Conservation (phyloP, 2,329 filamentous ascomycete genomes). For the Paradendryphiella salina region DNA sequence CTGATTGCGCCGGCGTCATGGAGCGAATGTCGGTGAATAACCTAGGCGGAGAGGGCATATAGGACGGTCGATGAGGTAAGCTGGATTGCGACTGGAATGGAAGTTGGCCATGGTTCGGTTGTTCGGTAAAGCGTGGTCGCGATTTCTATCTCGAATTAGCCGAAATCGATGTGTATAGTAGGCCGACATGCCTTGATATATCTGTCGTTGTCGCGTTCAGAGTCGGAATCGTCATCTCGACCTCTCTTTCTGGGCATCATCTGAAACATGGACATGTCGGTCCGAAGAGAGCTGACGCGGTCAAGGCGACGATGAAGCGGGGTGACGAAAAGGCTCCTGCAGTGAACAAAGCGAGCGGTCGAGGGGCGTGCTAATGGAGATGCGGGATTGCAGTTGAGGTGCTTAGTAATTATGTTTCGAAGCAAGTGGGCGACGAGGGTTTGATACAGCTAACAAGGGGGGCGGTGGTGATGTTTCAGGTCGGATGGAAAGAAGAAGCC, state of each 20-base stretch:
- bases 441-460: conserved; percentile 38
- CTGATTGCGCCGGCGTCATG: conserved; percentile 39
- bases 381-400: conserved; percentile 17
- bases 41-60: conserved; percentile 35
- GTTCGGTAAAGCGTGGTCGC: conserved; percentile 29
- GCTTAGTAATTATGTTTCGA: conserved; percentile 38
- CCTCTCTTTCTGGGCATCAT: conserved; percentile 37
- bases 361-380: conserved; percentile 19
- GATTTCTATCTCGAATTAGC: conserved; percentile 34
- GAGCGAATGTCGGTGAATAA: conserved; percentile 31
- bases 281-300: conserved; percentile 18
- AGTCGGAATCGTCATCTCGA: conserved; percentile 42
- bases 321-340: conserved; percentile 13
- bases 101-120: conserved; percentile 23
- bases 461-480: conserved; percentile 42
- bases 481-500: conserved; percentile 29
- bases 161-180: conserved; percentile 3
- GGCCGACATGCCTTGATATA: conserved; percentile 35
- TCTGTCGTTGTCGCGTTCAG: conserved; percentile 37
- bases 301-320: conserved; percentile 29
- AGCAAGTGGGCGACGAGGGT: conserved; percentile 29
- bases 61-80: conserved; percentile 29
- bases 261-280: conserved; percentile 40
- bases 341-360: conserved; percentile 14
- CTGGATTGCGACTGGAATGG: conserved; percentile 23